Evolutionary conservation across 2,329 filamentous ascomycete species (phyloP), one percentile per base, ranked within the genome.

Genomic region (Penicillium sp.): DNA sequence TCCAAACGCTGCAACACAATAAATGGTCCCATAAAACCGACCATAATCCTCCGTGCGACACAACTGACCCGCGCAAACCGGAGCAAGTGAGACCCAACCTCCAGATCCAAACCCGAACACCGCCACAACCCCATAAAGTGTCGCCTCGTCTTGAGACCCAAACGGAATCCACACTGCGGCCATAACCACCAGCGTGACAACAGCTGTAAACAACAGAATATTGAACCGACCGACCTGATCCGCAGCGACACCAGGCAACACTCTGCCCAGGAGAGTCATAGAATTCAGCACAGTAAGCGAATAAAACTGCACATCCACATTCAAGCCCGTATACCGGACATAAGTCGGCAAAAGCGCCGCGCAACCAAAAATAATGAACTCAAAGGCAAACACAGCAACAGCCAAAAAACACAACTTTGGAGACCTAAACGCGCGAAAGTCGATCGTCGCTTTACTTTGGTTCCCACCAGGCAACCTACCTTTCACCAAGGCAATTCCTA

Each of bases 31-130:
- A 67, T 71, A 78, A 29, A 75, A 81, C 33, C 76, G 66, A 2
- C 78, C 78, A 55, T 80, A 81, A 18, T 80, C 74, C 54, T 79
- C 75, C 0, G 77, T 72, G 4, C 75, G 69, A 53, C 78, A 81
- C 0, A 79, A 70, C 46, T 79, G 76, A 0, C 77, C 78, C 22
- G 80, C 70, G 51, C 79, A 81, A 0, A 79, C 79, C 43, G 69
- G 59, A 6, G 73, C 72, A 1, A 79, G 69, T 0, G 75, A 77
- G n/a, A 81, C 66, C 67, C 77, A 81, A 0, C 76, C 75, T 0
- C 79, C 79, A 1, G 77, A 79, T 0, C 77, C 77, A n/a, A 81
- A 79, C 0, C 79, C 79, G 65, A 79, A 82, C 0, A 81, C 59
- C 0, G 75, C 77, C 1, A 75, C 69, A 33, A 79, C 80, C 0